These are phyloP conservation scores for Priceomyces melissophilus DNA, from an alignment of 805 yeast species.

Conservation along the genomic window DNA sequence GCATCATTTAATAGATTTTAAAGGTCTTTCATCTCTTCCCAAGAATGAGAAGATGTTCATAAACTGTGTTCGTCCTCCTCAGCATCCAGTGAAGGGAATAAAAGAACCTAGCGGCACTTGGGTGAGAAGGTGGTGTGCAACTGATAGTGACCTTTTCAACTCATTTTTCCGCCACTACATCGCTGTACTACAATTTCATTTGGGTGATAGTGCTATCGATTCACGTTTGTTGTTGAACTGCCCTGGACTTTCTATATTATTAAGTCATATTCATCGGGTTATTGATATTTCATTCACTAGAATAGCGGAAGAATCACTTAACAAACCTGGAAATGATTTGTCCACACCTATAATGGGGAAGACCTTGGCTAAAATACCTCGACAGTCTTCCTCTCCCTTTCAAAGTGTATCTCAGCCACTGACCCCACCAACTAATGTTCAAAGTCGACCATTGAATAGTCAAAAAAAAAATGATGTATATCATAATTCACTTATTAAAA, in stretches of 20 bases:
- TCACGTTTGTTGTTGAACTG: conserved; percentile 14
- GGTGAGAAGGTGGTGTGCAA: conserved; percentile 59
- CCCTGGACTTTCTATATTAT: conserved; percentile 47
- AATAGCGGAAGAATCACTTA: conserved; percentile 14
- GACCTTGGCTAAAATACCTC: neutral
- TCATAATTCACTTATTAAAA: conserved; percentile 37
- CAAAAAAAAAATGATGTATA: conserved; percentile 27
- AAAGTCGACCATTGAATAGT: neutral
- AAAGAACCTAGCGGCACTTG: conserved; percentile 58
- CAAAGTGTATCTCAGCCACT: conserved; percentile 2
- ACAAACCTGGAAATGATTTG: conserved; percentile 3
- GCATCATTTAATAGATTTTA: conserved; percentile 27
- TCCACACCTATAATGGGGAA: conserved; percentile 1
- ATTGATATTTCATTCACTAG: conserved; percentile 28
- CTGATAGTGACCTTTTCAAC: conserved; percentile 56
- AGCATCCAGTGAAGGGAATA: conserved; percentile 46
- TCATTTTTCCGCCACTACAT: conserved; percentile 62
- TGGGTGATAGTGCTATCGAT: conserved; percentile 4
- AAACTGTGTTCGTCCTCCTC: conserved; percentile 39
- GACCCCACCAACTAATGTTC: conserved; percentile 7
- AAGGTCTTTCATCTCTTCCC: conserved; percentile 31
- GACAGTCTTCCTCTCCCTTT: neutral
- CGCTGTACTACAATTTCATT: conserved; percentile 16
- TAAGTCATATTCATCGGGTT: conserved; percentile 46
- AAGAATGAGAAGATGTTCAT: conserved; percentile 22